Conservation (phyloP, 495 filamentous ascomycete species). For the Daldinia vernicosa region DNA sequence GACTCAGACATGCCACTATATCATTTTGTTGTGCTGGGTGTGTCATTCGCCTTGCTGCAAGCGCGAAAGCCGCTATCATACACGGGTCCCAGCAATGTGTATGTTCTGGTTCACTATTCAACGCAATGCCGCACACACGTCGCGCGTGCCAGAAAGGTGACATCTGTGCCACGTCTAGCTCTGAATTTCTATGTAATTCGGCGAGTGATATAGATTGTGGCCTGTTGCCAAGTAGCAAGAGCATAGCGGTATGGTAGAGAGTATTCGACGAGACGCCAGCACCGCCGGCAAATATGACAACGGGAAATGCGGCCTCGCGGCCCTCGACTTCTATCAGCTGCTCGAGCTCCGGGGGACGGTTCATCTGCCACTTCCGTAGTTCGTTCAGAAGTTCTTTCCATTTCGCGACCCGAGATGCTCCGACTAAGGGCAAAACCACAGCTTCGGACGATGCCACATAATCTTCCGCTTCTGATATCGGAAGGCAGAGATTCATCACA, state of each 20-base stretch:
- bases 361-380: neutral
- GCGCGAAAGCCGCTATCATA: slow-evolving; percentile 34
- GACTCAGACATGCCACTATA: neutral
- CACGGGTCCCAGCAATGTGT: slow-evolving; percentile 35
- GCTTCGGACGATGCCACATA: neutral
- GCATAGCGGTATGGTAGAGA: neutral
- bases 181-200: neutral
- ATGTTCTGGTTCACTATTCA: slow-evolving; percentile 32
- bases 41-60: slow-evolving; percentile 19
- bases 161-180: neutral
- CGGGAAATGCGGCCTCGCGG: neutral
- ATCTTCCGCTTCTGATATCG: neutral
- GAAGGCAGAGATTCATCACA: neutral
- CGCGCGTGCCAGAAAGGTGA: slow-evolving; percentile 29
- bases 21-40: slow-evolving; percentile 11
- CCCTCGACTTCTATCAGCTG: neutral
- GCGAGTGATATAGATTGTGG: neutral
- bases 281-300: neutral
- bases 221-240: neutral
- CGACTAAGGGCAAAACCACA: neutral
- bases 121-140: slow-evolving; percentile 34
- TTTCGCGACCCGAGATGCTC: neutral
- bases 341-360: neutral
- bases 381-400: neutral
- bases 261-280: neutral